Evolutionary conservation across 1,284 basidiomycete species (phyloP).

Genomic region (Trichosporon sp.): DNA sequence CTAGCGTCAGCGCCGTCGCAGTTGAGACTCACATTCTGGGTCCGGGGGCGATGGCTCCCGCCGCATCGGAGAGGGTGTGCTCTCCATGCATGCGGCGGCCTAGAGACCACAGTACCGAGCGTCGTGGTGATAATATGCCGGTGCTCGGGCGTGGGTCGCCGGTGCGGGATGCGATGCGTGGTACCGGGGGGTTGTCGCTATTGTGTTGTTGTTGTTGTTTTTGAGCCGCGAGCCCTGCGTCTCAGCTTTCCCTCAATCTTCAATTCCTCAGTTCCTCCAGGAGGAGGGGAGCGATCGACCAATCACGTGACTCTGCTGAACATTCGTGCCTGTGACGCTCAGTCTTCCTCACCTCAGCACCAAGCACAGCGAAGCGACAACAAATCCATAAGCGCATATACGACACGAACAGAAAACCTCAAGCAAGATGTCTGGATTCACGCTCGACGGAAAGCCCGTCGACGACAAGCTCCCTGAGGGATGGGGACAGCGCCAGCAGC

Average conservation of each 20-base stretch:
- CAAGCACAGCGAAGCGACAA: background rate
- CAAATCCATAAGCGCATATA: background rate
- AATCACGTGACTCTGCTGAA: constrained; percentile 20
- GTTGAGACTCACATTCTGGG: background rate
- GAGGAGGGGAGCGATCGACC: background rate
- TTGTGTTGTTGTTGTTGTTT: constrained; percentile 14
- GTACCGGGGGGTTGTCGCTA: background rate
- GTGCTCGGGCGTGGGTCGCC: background rate
- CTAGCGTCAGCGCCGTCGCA: background rate
- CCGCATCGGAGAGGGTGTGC: constrained; percentile 4
- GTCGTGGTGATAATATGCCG: background rate
- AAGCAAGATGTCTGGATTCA: constrained; percentile 29
- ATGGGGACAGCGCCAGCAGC: constrained; percentile 46
- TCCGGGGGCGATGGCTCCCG: background rate
- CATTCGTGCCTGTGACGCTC: constrained; percentile 17
- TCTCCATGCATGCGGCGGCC: constrained; percentile 18
- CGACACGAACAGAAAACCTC: background rate
- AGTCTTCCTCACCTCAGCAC: background rate
- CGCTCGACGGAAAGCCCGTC: constrained; percentile 40
- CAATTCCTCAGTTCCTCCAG: background rate
- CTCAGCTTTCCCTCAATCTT: constrained; percentile 8
- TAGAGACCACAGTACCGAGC: background rate
- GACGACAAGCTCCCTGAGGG: constrained; percentile 42
- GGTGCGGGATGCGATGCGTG: background rate
- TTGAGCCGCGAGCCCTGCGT: background rate